Base-by-base conservation (phyloP, 2,329 filamentous ascomycete species). In the Phyllosticta citribraziliensis region DNA sequence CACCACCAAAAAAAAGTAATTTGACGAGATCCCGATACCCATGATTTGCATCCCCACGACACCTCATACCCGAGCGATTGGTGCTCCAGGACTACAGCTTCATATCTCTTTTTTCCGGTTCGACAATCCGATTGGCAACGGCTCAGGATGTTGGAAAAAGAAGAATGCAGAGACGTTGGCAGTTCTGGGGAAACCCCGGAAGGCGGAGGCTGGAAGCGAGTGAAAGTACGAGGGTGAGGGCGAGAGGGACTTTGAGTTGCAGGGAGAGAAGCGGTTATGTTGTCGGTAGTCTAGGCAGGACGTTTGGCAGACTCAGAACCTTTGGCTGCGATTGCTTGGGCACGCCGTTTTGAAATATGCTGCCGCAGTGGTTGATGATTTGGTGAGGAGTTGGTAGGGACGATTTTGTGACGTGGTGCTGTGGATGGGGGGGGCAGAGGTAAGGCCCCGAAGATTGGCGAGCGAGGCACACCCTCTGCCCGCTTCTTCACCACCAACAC, bases 21-120 rank as follows among this genome's bases (percentile, higher is more conserved):
- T 72, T 72, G 69, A 74, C 72, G 70, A 73, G 70, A 75, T 72
- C 67, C 72, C 74, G 73, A 76, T 76, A 76, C 74, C 74, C 73
- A 74, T 70, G 67, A 73, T 69, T 67, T 72, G 68, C 71, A 71
- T 71, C 68, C 70, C 68, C 68, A 61, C 66, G 68, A 63, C 57
- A 63, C 61, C 57, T 64, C 63, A 58, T 52, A 55, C 58, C 62
- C 62, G 58, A 61, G 53, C 62, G 62, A 57, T 62, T 58, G 60
- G 57, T 56, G 61, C 61, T 62, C 59, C 53, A 53, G 53, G 53
- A 61, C 55, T 51, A 52, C 55, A 54, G 55, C 51, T 47, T 61
- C 55, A 25, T 61, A 55, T 61, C 60, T 62, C 50, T 52, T 58
- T 58, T 62, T 58, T 35, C 40, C 33, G 50, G 54, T 58, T 62